phyloP scores from a whole-genome alignment of 225 moss, liverwort and hornwort genomes.

The Anthoceros angustus region DNA sequence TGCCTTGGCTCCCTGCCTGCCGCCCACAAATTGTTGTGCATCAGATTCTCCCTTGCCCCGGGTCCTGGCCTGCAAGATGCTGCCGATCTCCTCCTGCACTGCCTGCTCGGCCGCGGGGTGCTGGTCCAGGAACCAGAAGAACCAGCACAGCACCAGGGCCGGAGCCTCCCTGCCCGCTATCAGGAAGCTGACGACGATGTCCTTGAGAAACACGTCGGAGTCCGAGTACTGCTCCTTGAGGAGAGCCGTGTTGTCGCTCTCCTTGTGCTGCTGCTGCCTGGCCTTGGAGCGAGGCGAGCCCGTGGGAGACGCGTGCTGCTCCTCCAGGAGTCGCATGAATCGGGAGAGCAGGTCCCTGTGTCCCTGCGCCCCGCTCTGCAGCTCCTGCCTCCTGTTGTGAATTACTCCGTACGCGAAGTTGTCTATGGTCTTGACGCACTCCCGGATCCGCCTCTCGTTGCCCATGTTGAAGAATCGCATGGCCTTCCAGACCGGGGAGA shows the following conservation, averaged over 20 bases:
- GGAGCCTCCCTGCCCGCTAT: conserved; percentile 25
- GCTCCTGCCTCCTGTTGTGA: too few species aligned
- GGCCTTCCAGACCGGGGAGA: too few species aligned
- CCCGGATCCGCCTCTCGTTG: too few species aligned
- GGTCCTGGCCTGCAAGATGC: conserved; percentile 9
- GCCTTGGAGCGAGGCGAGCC: not conserved
- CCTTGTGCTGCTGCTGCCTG: not conserved
- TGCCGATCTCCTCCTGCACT: conserved; percentile 16
- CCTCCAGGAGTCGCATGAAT: not conserved
- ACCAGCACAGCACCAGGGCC: conserved; percentile 18
- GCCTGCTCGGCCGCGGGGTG: conserved; percentile 12
- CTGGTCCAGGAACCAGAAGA: conserved; percentile 19
- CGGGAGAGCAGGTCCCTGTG: not conserved
- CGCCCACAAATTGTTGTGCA: not conserved
- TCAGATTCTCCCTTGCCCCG: not conserved
- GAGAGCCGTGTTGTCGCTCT: not conserved
- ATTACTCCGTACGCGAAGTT: too few species aligned
- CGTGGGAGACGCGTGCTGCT: too few species aligned
- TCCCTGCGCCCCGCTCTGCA: too few species aligned
- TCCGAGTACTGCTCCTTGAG: not conserved
- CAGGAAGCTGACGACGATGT: conserved; percentile 26
- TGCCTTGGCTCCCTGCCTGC: not conserved
- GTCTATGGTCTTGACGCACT: too few species aligned
- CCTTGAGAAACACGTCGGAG: conserved; percentile 18
- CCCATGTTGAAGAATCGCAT: too few species aligned